Base-by-base conservation (phyloP, 1,284 basidiomycete genomes). In the Exobasidium rhododendri region DNA sequence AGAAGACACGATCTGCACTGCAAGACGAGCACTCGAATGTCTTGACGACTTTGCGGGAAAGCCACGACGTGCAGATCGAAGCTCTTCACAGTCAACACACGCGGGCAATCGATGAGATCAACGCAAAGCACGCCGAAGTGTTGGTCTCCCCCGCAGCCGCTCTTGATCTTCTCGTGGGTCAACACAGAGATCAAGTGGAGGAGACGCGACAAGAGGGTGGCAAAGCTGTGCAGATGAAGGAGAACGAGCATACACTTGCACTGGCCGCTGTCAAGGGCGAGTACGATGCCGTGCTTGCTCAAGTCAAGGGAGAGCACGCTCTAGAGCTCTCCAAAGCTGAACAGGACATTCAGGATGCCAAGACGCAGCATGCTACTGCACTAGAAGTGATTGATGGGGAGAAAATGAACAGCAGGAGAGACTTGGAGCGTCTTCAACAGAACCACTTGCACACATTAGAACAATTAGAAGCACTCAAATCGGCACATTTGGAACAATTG, bases 341-440 rank as follows among this genome's bases (percentile, higher is more conserved):
- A 53, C 46, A 55, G 17, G 59, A 60, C 14, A 31, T 50, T n/a
- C 46, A 65, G 44, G 53, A 29, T 26, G 52, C 28, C 13, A 26
- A 55, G 28, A 17, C n/a, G 26, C 17, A 45, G 40, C 59, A 59
- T 52, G 52, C 24, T 11, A 52, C 40, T 17, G 59, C 55, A n/a
- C 20, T 58, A 5, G 50, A 28, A 4, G 32, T 24, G 24, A n/a
- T 57, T 20, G 30, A 32, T 14, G 22, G 24, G 1, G 63, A 69
- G 30, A 61, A 64, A 32, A 55, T 45, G 17, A 58, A 63, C 24
- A 40, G 56, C 5, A 59, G 46, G 47, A 47, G 58, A 55, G 65
- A 73, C 43, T 53, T 70, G 24, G 69, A 71, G 29, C 62, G 59
- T 29, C 63, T 68, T 54, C 67, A 71, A 49, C 52, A 62, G 20